Conservation (phyloP, 2,329 filamentous ascomycete species). For the Colletotrichum costaricense region DNA sequence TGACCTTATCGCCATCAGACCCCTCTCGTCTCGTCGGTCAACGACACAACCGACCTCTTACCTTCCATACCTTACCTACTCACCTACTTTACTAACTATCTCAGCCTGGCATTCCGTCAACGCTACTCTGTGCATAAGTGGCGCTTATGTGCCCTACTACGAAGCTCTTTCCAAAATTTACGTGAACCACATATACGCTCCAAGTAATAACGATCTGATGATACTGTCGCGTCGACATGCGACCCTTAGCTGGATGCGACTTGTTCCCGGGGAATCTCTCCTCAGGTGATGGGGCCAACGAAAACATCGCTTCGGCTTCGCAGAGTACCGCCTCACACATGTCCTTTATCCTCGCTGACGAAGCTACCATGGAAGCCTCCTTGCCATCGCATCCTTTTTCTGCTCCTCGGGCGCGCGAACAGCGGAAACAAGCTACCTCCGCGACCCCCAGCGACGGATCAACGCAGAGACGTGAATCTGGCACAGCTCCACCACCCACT, state of each 20-base stretch:
- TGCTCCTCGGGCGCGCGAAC: conserved; percentile 43
- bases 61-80: background rate
- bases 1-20: conserved; percentile 3
- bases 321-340: conserved; percentile 54
- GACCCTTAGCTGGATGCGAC: conserved; percentile 58
- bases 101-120: background rate
- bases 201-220: conserved; percentile 13
- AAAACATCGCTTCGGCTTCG: conserved; percentile 16
- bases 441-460: background rate
- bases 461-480: conserved; percentile 14
- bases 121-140: background rate
- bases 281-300: conserved; percentile 18
- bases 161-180: background rate
- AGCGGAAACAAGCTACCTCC: conserved; percentile 43
- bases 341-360: conserved; percentile 64
- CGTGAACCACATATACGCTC: background rate
- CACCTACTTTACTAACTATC: background rate
- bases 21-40: background rate
- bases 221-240: conserved; percentile 47
- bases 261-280: conserved; percentile 43
- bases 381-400: conserved; percentile 42
- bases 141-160: background rate
- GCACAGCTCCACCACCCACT: background rate
- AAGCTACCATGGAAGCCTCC: conserved; percentile 58
- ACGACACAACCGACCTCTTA: background rate